Base-by-base conservation (phyloP, 1,139 yeast species). In the Yamadazyma taylorii region DNA sequence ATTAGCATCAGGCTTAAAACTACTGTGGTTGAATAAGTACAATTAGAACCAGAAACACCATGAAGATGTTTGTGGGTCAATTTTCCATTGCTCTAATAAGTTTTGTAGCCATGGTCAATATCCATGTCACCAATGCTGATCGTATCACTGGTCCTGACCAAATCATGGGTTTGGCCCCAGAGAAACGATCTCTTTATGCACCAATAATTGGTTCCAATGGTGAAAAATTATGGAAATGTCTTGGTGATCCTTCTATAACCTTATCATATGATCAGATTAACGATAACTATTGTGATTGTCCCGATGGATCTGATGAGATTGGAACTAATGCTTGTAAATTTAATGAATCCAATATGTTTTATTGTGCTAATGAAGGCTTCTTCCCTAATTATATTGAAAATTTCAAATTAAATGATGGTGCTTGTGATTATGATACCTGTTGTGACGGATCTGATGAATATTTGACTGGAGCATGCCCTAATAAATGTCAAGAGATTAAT, bases 241-340 rank as follows among this genome's bases (percentile, higher is more conserved):
- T 90, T 29, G 57, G 64, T 17, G 74, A 85, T 53, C 82, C 94
- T 0, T 73, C 79, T 13, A 76, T 88, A 5, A 68, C 66, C 14
- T 61, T 90, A 21, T 66, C 80, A 21, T 71, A 68, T 36, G 69
- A 69, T 31, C 86, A 82, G 53, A 75, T 92, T 48, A 90, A 92
- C 55, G 97, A 92, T 56, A 84, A 89, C 51, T 82, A 75, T 52
- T 90, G 97, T 60, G 98, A 92, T 56, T 92, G 98, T 64, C 97
- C 97, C 0, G 98, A 92, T 61, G 98, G 98, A 0, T 82, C 94
- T 3, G 98, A 92, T 60, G 98, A 92, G 58, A 97, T 97, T 0
- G 97, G 97, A 0, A 92, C 97, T 1, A 71, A 85, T 36, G 97
- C 97, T 0, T 92, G 97, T 58, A 65, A 62, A 1, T 54, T 43